Evolutionary conservation across 805 yeast species (phyloP).

Genomic region (Candida montana): DNA sequence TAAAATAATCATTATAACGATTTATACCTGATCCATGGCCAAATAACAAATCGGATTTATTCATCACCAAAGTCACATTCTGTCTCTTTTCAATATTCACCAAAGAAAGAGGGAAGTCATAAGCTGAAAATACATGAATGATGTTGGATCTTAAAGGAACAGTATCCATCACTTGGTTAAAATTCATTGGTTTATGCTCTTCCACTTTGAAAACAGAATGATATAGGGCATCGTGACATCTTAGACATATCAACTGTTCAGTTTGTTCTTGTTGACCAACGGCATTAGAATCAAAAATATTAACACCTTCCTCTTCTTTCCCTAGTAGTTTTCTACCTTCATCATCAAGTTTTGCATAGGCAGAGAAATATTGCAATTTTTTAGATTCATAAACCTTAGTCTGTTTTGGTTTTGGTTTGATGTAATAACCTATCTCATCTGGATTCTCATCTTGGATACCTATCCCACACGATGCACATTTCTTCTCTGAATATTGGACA

Average conservation of each 20-base stretch:
- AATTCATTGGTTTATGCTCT: constrained; percentile 29
- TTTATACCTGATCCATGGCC: constrained; percentile 25
- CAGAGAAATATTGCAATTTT: constrained; percentile 15
- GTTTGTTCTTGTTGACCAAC: background rate
- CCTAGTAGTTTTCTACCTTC: constrained; percentile 18
- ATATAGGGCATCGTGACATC: constrained; percentile 51
- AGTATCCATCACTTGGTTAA: constrained; percentile 26
- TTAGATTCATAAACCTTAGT: constrained; percentile 11
- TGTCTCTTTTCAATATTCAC: constrained; percentile 19
- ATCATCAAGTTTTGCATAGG: constrained; percentile 20
- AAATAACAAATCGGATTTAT: constrained; percentile 40
- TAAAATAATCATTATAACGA: constrained; percentile 30
- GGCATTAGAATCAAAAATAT: background rate
- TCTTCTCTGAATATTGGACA: constrained; percentile 6
- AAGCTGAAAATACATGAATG: constrained; percentile 57
- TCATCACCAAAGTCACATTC: constrained; percentile 29
- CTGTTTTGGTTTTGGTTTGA: constrained; percentile 21
- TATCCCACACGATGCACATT: constrained; percentile 57
- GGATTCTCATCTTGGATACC: constrained; percentile 38
- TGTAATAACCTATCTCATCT: constrained; percentile 39
- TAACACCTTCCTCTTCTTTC: background rate
- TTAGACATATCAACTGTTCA: constrained; percentile 34
- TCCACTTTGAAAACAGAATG: constrained; percentile 34
- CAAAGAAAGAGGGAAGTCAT: constrained; percentile 61
- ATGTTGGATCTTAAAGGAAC: constrained; percentile 42